phyloP scores from a whole-genome alignment of 441 rosid genomes.

The Macaranga tanarius region DNA sequence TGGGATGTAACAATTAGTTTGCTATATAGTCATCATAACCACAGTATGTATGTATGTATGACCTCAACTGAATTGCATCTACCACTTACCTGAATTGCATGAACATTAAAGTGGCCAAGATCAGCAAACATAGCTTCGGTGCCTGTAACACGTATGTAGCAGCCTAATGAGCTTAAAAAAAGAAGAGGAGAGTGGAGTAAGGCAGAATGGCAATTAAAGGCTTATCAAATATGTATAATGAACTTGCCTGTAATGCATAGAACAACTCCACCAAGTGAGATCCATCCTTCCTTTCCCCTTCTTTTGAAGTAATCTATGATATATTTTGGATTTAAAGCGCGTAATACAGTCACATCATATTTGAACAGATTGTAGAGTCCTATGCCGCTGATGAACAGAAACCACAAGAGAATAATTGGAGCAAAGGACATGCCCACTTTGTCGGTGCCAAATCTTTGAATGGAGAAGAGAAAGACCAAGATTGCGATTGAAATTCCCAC shows the following conservation, averaged over 20 bases:
- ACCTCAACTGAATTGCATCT: too few species aligned
- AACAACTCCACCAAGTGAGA: slow-evolving; percentile 73
- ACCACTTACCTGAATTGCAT: slow-evolving; percentile 66
- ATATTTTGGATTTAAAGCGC: slow-evolving; percentile 68
- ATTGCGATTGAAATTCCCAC: slow-evolving; percentile 64
- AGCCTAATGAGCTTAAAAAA: background rate
- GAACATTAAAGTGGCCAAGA: slow-evolving; percentile 75
- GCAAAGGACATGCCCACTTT: slow-evolving; percentile 70
- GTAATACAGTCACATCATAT: slow-evolving; percentile 52
- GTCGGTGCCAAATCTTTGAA: slow-evolving; percentile 68
- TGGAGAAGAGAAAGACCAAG: slow-evolving; percentile 47
- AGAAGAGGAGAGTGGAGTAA: background rate
- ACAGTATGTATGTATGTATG: background rate
- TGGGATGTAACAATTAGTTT: background rate
- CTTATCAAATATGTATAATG: background rate
- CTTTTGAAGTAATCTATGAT: slow-evolving; percentile 56
- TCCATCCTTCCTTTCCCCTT: slow-evolving; percentile 53
- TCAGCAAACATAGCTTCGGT: slow-evolving; percentile 94
- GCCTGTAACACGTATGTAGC: slow-evolving; percentile 30
- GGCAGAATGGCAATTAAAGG: background rate
- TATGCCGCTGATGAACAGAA: slow-evolving; percentile 45
- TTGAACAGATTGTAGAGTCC: slow-evolving; percentile 68
- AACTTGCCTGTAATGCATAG: slow-evolving; percentile 55
- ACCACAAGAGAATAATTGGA: slow-evolving; percentile 63
- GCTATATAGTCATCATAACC: too few species aligned